Evolutionary conservation across 768 basidiomycete genomes (phyloP).

Genomic region (Kwoniella pini): DNA sequence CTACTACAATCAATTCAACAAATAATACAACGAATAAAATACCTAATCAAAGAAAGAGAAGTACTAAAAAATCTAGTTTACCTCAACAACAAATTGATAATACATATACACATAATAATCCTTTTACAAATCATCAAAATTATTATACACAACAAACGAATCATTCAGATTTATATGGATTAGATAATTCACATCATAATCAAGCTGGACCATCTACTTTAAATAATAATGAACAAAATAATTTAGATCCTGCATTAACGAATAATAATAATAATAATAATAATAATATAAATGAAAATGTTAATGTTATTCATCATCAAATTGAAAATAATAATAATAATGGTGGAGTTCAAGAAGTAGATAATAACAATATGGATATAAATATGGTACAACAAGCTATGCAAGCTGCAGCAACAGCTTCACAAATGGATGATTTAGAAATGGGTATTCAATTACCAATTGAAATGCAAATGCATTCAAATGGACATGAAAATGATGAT

Average conservation of each 20-base stretch:
- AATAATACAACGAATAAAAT: too few species aligned
- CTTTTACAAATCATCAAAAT: neutral
- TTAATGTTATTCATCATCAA: too few species aligned
- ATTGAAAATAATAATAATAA: too few species aligned
- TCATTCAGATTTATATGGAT: neutral
- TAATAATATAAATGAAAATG: too few species aligned
- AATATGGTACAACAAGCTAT: slow-evolving; percentile 49
- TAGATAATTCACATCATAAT: neutral
- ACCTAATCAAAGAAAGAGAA: too few species aligned
- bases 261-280: neutral
- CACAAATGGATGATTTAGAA: slow-evolving; percentile 47
- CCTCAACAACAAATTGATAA: too few species aligned
- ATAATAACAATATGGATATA: slow-evolving; percentile 26
- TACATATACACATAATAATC: neutral
- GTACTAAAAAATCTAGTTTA: too few species aligned
- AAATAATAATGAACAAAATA: neutral
- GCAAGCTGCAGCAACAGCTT: slow-evolving; percentile 31
- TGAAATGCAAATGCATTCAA: slow-evolving; percentile 50
- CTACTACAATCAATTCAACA: neutral
- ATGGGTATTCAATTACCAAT: slow-evolving; percentile 49
- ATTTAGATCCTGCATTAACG: neutral
- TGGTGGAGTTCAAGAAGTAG: too few species aligned
- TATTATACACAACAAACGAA: neutral
- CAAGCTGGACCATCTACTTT: neutral
- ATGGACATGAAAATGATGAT: slow-evolving; percentile 26